Base-by-base conservation (phyloP, 1,139 yeast species). In the Casaregolazyma lundiana region DNA sequence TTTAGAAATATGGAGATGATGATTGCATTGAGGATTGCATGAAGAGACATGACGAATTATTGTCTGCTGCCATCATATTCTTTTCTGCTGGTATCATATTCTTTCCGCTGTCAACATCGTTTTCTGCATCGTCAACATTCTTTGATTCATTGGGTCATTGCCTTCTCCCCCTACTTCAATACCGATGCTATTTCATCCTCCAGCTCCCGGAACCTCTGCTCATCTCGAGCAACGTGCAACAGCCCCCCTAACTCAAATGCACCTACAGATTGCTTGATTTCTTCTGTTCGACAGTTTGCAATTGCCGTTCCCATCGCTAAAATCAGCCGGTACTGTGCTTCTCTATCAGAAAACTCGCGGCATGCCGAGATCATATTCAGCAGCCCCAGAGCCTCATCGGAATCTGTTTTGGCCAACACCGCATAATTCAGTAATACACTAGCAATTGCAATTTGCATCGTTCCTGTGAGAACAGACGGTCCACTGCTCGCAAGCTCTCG, bases 341-440 rank as follows among this genome's bases (percentile, higher is more conserved):
- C 89, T n/a, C 73, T 64, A 29, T 48, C 55, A 19, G 46, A 48
- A 26, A 61, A 51, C n/a, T 40, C 43, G 13, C 51, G 46, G 30
- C 57, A 45, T 22, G 39, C 48, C 15, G 39, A 61, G 55, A 34
- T 68, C 48, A 18, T 62, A 62, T 41, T 62, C 60, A 13, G 64
- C 53, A 44, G 66, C 32, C 35, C 59, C 47, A 38, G 57, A 24
- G 30, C 64, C 45, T 34, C 48, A 21, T 51, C 56, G 9, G 57
- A 54, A 39, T 55, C 57, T 21, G 54, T 57, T 15, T 61, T 53
- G 4, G 65, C 56, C 42, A 68, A 57, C 2, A 71, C 70, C 1
- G 79, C 65, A 51, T 73, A 76, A 58, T 82, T 80, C 50, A 80
- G 63, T 5, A 78, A 50, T 45, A 81, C 61, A 0, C 87, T 78